Evolutionary conservation across 2,329 filamentous ascomycete genomes (phyloP).

Genomic region (Talaromyces amestolkiae): DNA sequence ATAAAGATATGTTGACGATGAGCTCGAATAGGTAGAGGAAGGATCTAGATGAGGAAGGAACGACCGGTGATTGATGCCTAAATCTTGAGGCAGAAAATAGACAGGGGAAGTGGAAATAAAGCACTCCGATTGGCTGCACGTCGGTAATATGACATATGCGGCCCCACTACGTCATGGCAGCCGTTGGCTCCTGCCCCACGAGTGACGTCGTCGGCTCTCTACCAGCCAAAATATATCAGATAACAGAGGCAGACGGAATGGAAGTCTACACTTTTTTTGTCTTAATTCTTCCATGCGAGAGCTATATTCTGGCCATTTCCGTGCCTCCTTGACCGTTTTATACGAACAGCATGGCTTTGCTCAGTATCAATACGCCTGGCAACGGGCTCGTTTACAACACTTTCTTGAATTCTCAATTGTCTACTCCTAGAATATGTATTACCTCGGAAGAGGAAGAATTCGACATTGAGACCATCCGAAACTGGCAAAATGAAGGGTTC

Average conservation of each 20-base stretch:
- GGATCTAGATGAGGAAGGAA: background rate
- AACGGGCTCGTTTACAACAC: slow-evolving; percentile 37
- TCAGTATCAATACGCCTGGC: slow-evolving; percentile 35
- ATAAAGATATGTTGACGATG: background rate
- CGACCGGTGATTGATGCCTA: background rate
- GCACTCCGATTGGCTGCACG: background rate
- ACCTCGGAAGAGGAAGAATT: slow-evolving; percentile 45
- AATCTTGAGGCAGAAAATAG: background rate
- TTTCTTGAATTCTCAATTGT: slow-evolving; percentile 24
- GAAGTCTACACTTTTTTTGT: background rate
- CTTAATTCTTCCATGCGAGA: background rate
- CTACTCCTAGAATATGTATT: slow-evolving; percentile 34
- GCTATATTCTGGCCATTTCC: background rate
- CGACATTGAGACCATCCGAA: slow-evolving; percentile 52
- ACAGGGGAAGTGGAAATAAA: background rate
- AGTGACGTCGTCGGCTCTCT: background rate
- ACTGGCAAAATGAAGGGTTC: slow-evolving; percentile 62
- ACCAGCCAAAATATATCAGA: background rate
- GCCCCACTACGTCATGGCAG: slow-evolving; percentile 1
- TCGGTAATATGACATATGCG: background rate
- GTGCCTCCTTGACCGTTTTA: background rate
- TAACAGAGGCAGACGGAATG: background rate
- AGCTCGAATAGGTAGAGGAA: background rate
- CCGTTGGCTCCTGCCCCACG: background rate
- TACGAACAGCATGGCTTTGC: slow-evolving; percentile 26